Evolutionary conservation across 1,139 yeast genomes (phyloP).

Genomic region (Pichiaceae sp.): DNA sequence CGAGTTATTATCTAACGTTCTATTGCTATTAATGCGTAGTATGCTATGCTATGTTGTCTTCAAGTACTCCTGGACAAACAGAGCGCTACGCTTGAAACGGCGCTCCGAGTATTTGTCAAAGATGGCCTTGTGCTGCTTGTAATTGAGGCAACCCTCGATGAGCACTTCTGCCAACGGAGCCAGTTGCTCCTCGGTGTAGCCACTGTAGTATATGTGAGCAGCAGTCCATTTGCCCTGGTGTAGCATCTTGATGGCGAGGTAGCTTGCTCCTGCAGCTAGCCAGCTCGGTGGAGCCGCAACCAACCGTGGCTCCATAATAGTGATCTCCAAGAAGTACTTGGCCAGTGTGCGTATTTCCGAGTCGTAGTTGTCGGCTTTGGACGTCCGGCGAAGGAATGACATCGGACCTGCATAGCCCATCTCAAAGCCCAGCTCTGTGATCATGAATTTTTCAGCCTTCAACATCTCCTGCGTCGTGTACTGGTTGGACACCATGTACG

Average conservation of each 20-base stretch:
- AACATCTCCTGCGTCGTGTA: constrained; percentile 77
- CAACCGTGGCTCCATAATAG: constrained; percentile 85
- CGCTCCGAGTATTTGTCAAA: constrained; percentile 85
- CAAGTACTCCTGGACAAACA: constrained; percentile 63
- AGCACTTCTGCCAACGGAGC: constrained; percentile 69
- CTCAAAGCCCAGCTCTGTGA: constrained; percentile 83
- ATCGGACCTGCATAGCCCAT: constrained; percentile 99
- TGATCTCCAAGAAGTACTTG: constrained; percentile 82
- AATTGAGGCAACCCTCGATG: constrained; percentile 64
- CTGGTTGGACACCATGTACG: constrained; percentile 91
- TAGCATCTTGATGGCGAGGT: constrained; percentile 66
- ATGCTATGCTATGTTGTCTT: background rate
- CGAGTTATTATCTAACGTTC: no score
- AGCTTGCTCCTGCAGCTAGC: constrained; percentile 94
- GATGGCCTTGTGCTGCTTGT: constrained; percentile 71
- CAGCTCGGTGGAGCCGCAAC: constrained; percentile 90
- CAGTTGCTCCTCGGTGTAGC: constrained; percentile 80
- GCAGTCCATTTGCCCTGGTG: constrained; percentile 53
- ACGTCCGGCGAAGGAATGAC: constrained; percentile 88
- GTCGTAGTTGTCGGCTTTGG: constrained; percentile 97
- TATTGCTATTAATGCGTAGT: background rate
- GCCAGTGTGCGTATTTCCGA: constrained; percentile 90
- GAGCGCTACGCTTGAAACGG: constrained; percentile 71
- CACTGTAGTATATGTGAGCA: constrained; percentile 85
- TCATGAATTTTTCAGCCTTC: constrained; percentile 89